phyloP scores from a whole-genome alignment of 148 eudicot species.

The Chenopodium berlandieri region DNA sequence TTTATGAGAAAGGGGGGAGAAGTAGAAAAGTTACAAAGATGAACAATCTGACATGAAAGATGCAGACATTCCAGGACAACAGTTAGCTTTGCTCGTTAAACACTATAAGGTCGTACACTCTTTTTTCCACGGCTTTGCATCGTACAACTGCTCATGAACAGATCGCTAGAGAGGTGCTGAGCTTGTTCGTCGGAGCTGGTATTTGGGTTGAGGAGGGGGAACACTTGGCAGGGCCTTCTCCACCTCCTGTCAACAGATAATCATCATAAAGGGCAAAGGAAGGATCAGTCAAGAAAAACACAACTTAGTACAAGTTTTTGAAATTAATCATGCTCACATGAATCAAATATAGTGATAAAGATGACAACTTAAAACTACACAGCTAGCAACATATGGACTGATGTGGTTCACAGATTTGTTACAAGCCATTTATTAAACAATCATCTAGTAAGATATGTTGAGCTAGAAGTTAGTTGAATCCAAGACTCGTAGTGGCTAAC shows the following conservation, averaged over 20 bases:
- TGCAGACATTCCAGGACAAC: background rate
- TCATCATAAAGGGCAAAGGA: background rate
- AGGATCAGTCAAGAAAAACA: constrained; percentile 6
- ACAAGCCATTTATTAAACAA: background rate
- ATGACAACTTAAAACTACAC: background rate
- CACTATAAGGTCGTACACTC: constrained; percentile 3
- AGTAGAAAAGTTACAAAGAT: constrained; percentile 15
- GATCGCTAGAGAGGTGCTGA: constrained; percentile 54
- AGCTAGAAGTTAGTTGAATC: background rate
- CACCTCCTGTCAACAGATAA: constrained; percentile 47
- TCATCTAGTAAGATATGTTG: background rate
- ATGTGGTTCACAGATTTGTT: too few species aligned
- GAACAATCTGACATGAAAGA: constrained; percentile 1
- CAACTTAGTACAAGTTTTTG: background rate
- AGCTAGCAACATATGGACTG: too few species aligned
- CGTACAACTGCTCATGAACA: constrained; percentile 13
- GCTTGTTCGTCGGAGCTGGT: constrained; percentile 83
- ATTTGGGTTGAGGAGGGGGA: constrained; percentile 79
- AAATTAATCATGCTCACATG: background rate
- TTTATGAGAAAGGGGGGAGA: constrained; percentile 1
- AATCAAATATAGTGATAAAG: background rate
- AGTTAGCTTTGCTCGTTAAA: constrained; percentile 21
- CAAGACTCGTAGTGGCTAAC: background rate
- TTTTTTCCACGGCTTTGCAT: constrained; percentile 6
- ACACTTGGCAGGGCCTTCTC: constrained; percentile 67